Base-by-base conservation (phyloP, 1,284 basidiomycete genomes). In the Puccinia hordei region DNA sequence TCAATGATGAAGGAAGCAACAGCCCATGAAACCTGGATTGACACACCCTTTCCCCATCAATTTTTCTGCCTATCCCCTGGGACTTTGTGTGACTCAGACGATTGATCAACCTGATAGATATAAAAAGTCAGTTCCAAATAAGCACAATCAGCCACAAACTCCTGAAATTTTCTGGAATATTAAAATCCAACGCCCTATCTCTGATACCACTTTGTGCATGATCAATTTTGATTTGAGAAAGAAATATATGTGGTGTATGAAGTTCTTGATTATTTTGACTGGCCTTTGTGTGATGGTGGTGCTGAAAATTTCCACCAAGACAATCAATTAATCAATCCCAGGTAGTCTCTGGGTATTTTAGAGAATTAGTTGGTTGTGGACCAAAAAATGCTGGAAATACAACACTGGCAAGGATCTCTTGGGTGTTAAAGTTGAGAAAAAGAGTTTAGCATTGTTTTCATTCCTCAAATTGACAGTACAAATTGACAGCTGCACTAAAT, bases 251-350 rank as follows among this genome's bases (percentile, higher is more conserved):
- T 22, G 72, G 72, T 24, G 41, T 74, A 4, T 12, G 22, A 10
- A 74, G 59, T 46, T n/a, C 2, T 24, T 61, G 55, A 15, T 61
- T 15, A 46, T 74, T 49, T 4, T 30, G 27, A 13, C 73, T 61
- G 55, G 73, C 73, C 73, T 59, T 74, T 15, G 59, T 19, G 41
- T 74, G 73, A 24, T 49, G 73, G 1, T 57, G 73, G 46, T 74
- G 73, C 73, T 74, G 73, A n/a, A 74, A 74, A 49, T 49, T 49
- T 19, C 46, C 46, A 49, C 17, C 46, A 9, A 33, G 53, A 27
- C 72, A 59, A 12, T 59, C 55, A 30, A 74, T 55, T 15, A 71
- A 35, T 19, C 44, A 46, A n/a, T 71, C 46, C 15, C 46, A 24
- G 1, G 68, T 71, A 22, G 68, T 53, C 1, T 71, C 68, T 30